Evolutionary conservation across 805 yeast genomes (phyloP).

Genomic region (Kazachstania psychrophila): DNA sequence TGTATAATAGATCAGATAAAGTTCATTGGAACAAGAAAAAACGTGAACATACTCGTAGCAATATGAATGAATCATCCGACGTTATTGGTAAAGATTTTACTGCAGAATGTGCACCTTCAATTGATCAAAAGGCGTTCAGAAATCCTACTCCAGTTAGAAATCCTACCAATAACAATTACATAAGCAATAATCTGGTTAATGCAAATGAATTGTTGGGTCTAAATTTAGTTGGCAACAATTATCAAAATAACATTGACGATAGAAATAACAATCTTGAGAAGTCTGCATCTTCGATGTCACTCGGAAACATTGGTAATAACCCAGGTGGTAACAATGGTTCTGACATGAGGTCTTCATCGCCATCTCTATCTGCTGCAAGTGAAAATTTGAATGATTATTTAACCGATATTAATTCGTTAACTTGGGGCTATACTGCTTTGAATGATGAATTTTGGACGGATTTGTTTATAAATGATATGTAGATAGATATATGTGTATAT

Average conservation of each 20-base stretch:
- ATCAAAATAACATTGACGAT: too few species aligned
- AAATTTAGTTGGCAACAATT: too few species aligned
- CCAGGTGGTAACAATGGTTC: not conserved
- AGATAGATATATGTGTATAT: not conserved
- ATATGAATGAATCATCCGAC: too few species aligned
- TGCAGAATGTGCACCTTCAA: too few species aligned
- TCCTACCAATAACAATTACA: too few species aligned
- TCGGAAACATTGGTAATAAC: not conserved
- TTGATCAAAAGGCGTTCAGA: too few species aligned
- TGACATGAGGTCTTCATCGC: slow-evolving; percentile 22
- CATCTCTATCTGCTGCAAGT: slow-evolving; percentile 29
- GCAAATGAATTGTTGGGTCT: too few species aligned
- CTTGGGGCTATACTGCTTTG: slow-evolving; percentile 43
- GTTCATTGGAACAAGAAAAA: too few species aligned
- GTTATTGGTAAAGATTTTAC: too few species aligned
- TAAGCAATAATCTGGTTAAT: too few species aligned
- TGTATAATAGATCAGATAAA: slow-evolving; percentile 3
- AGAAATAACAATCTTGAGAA: not conserved
- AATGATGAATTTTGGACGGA: slow-evolving; percentile 72
- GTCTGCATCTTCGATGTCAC: not conserved
- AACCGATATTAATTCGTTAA: slow-evolving; percentile 33
- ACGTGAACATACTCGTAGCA: too few species aligned
- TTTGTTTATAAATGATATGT: slow-evolving; percentile 17
- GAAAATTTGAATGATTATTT: slow-evolving; percentile 23
- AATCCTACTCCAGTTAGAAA: too few species aligned